Evolutionary conservation across 768 basidiomycete genomes (phyloP).

Genomic region (Mycena latifolia): DNA sequence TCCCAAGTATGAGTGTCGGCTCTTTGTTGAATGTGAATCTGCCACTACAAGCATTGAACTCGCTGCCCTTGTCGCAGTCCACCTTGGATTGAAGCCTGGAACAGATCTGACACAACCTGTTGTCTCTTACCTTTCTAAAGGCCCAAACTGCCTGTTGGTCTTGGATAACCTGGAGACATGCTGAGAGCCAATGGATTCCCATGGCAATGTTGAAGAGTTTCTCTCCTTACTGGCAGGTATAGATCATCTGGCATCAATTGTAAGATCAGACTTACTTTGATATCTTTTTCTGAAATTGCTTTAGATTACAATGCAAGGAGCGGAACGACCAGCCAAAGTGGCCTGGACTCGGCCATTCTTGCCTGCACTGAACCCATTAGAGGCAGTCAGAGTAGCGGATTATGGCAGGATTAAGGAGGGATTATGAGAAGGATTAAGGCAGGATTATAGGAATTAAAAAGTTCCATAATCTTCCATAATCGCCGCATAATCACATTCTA

Average conservation of each 20-base stretch:
- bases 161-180: conserved; percentile 11
- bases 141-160: not conserved
- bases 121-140: not conserved
- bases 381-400: too few relatives aligned
- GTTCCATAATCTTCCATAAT: too few relatives aligned
- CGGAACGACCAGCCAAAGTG: too few relatives aligned
- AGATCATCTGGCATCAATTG: not conserved
- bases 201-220: conserved; percentile 1
- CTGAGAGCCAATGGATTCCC: not conserved
- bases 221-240: not conserved
- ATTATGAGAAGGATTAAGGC: too few relatives aligned
- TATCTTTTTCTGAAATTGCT: too few relatives aligned
- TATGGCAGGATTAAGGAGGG: too few relatives aligned
- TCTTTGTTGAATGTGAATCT: not conserved
- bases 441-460: too few relatives aligned
- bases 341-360: too few relatives aligned
- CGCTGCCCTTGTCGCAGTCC: not conserved
- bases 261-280: too few relatives aligned
- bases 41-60: not conserved
- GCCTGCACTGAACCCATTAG: not conserved
- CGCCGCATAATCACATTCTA: too few relatives aligned
- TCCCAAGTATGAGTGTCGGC: not conserved
- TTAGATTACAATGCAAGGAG: too few relatives aligned
- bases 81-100: not conserved
- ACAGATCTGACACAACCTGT: not conserved